These are phyloP conservation scores for Xylariales sp. DNA, from an alignment of 2,329 filamentous ascomycete genomes.

Conservation along the genomic window DNA sequence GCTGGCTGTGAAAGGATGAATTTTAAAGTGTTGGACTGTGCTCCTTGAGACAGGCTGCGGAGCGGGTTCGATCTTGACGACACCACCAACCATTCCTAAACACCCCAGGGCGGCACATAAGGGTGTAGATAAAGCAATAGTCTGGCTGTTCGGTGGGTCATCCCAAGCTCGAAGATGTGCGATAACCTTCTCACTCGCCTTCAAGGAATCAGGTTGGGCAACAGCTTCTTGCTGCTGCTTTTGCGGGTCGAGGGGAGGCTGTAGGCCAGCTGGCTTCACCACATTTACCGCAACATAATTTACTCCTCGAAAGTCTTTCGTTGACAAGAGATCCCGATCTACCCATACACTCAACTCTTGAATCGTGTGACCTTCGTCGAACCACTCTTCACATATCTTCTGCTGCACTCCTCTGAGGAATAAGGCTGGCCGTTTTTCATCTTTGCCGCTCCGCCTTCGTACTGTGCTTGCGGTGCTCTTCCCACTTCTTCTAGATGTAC, in stretches of 20 bases:
- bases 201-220: constrained; percentile 44
- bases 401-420: constrained; percentile 80
- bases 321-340: constrained; percentile 69
- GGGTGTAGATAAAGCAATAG: constrained; percentile 72
- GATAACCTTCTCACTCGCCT: constrained; percentile 63
- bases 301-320: constrained; percentile 69
- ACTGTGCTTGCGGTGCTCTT: constrained; percentile 72
- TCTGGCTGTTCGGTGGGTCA: constrained; percentile 77
- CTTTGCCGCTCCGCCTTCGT: constrained; percentile 50
- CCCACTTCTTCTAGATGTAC: constrained; percentile 73
- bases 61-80: constrained; percentile 83
- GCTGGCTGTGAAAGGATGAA: constrained; percentile 71
- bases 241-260: constrained; percentile 64
- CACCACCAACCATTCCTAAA: constrained; percentile 72
- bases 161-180: constrained; percentile 77
- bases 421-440: constrained; percentile 62
- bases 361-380: constrained; percentile 61
- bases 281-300: constrained; percentile 80
- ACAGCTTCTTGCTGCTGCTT: constrained; percentile 66
- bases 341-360: constrained; percentile 75
- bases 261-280: constrained; percentile 75
- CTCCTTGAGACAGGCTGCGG: constrained; percentile 65
- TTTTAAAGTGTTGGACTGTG: constrained; percentile 61
- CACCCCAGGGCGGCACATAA: constrained; percentile 72
- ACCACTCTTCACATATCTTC: constrained; percentile 66